Conservation (phyloP, 2,329 filamentous ascomycete species). For the Xylariaceae sp. region DNA sequence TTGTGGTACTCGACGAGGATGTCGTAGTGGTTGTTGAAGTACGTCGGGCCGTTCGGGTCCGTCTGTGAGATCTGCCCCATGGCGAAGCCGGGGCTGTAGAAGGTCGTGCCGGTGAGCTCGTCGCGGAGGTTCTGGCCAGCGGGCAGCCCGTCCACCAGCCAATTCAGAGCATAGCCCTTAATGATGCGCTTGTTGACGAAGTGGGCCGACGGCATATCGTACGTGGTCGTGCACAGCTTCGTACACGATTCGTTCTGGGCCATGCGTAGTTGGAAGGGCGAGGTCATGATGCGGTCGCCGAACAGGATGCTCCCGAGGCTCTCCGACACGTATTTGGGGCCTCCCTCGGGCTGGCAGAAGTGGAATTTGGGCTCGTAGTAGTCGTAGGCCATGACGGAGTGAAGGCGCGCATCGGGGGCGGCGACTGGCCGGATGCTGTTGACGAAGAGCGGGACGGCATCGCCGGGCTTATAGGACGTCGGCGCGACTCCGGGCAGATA, state of each 20-base stretch:
- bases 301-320: slow-evolving; percentile 94
- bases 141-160: slow-evolving; percentile 89
- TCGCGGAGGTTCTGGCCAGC: slow-evolving; percentile 80
- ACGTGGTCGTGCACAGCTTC: slow-evolving; percentile 60
- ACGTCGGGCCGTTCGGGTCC: slow-evolving; percentile 47
- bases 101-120: slow-evolving; percentile 65
- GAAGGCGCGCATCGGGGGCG: slow-evolving; percentile 70
- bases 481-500: slow-evolving; percentile 95
- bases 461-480: slow-evolving; percentile 76
- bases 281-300: slow-evolving; percentile 95
- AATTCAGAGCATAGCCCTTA: slow-evolving; percentile 87
- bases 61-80: slow-evolving; percentile 48
- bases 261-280: slow-evolving; percentile 86
- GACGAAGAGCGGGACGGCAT: slow-evolving; percentile 79
- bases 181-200: slow-evolving; percentile 80
- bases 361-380: slow-evolving; percentile 87
- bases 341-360: slow-evolving; percentile 75
- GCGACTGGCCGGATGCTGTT: slow-evolving; percentile 87
- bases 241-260: slow-evolving; percentile 81
- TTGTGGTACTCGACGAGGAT: slow-evolving; percentile 90
- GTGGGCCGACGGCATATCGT: slow-evolving; percentile 56
- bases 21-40: slow-evolving; percentile 91
- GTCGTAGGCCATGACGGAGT: slow-evolving; percentile 92
- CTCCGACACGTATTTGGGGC: slow-evolving; percentile 74
- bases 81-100: slow-evolving; percentile 87